phyloP scores from a whole-genome alignment of 805 yeast species.

The Yamadazyma sp. region DNA sequence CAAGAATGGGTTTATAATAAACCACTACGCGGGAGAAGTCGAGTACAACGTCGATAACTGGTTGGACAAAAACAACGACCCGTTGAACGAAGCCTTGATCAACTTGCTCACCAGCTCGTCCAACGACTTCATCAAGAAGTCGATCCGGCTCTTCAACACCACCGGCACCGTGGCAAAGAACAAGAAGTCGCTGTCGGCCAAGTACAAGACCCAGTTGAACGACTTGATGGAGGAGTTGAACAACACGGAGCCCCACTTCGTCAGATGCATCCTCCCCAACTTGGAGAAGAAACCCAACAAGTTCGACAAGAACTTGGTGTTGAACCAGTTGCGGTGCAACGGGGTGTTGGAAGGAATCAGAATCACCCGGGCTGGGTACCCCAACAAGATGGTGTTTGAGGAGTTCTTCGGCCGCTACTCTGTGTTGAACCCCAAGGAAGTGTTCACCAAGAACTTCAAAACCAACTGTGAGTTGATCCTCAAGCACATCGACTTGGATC shows the following conservation, averaged over 20 bases:
- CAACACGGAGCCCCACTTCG: slow-evolving; percentile 92
- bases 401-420: slow-evolving; percentile 77
- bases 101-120: slow-evolving; percentile 58
- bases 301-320: slow-evolving; percentile 73
- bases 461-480: slow-evolving; percentile 69
- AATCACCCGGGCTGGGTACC: slow-evolving; percentile 96
- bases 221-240: slow-evolving; percentile 70
- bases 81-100: slow-evolving; percentile 74
- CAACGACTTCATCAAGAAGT: slow-evolving; percentile 48
- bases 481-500: slow-evolving; percentile 59
- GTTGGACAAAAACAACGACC: slow-evolving; percentile 94
- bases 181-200: slow-evolving; percentile 75
- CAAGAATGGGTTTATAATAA: slow-evolving; percentile 74
- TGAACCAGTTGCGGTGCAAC: slow-evolving; percentile 90
- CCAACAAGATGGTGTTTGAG: slow-evolving; percentile 82
- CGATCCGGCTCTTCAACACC: slow-evolving; percentile 17
- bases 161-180: slow-evolving; percentile 9
- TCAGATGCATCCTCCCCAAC: slow-evolving; percentile 93
- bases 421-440: slow-evolving; percentile 56
- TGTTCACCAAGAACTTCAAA: slow-evolving; percentile 50
- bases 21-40: slow-evolving; percentile 96
- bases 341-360: slow-evolving; percentile 98
- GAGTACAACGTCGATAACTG: slow-evolving; percentile 90
- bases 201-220: slow-evolving; percentile 81
- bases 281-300: slow-evolving; percentile 64